These are phyloP conservation scores for Geotrichum restrictum DNA, from an alignment of 1,139 yeast genomes.

Conservation along the genomic window DNA sequence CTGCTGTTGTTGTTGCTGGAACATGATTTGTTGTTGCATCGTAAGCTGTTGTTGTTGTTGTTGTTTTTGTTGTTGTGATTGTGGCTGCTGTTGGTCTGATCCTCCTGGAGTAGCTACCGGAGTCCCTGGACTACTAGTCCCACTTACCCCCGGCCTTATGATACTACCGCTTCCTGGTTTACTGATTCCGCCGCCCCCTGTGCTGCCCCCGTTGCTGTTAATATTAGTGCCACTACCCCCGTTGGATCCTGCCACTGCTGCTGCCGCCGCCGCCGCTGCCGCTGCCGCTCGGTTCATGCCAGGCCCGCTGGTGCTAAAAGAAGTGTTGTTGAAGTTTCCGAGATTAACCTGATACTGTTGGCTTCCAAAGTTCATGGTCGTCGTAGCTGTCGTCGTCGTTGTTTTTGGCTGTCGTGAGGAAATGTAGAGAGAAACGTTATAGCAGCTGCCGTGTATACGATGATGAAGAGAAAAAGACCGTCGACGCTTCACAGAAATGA, in stretches of 20 bases:
- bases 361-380: slow-evolving; percentile 7
- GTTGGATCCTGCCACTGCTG: not conserved
- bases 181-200: not conserved
- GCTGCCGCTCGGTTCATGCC: slow-evolving; percentile 1
- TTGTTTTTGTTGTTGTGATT: slow-evolving; percentile 27
- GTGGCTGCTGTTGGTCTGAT: not conserved
- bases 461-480: too few relatives aligned
- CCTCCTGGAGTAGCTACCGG: not conserved
- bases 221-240: not conserved
- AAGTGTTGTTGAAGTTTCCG: slow-evolving; percentile 10
- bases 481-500: too few relatives aligned
- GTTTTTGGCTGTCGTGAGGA: not conserved
- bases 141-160: too few relatives aligned
- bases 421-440: too few relatives aligned
- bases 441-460: too few relatives aligned
- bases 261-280: not conserved
- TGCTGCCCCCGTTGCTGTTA: too few relatives aligned
- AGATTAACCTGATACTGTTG: slow-evolving; percentile 13
- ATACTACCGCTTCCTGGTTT: too few relatives aligned
- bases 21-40: slow-evolving; percentile 19
- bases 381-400: not conserved
- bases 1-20: slow-evolving; percentile 23
- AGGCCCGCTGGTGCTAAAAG: slow-evolving; percentile 12
- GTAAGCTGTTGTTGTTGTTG: slow-evolving; percentile 16
- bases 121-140: not conserved